Conservation (phyloP, 2,329 filamentous ascomycete genomes). For the Exophiala xenobiotica region DNA sequence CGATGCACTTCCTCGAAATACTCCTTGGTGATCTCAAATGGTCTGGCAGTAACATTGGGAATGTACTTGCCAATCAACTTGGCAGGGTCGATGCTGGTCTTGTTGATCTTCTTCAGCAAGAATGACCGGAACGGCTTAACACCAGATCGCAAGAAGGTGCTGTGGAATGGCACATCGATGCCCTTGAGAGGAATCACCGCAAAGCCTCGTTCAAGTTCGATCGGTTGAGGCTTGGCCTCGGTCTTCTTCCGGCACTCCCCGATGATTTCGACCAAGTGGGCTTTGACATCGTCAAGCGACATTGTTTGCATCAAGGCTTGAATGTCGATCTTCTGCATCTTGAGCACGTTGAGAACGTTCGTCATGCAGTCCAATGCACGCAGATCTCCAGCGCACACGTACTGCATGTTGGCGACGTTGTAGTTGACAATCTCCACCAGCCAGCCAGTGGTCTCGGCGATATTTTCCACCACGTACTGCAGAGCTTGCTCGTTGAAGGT, state of each 20-base stretch:
- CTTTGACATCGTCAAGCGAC: slow-evolving; percentile 87
- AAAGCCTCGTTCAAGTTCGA: slow-evolving; percentile 91
- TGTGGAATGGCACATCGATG: slow-evolving; percentile 97
- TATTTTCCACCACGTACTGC: slow-evolving; percentile 94
- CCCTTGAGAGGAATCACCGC: slow-evolving; percentile 95
- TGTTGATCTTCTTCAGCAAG: slow-evolving; percentile 99
- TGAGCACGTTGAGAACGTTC: slow-evolving; percentile 90
- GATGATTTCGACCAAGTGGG: slow-evolving; percentile 87
- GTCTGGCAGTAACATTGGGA: slow-evolving; percentile 93
- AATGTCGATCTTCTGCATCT: slow-evolving; percentile 96
- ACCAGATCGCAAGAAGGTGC: slow-evolving; percentile 93
- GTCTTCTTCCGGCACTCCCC: slow-evolving; percentile 83
- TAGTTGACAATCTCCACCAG: slow-evolving; percentile 99
- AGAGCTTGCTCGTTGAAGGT: slow-evolving; percentile 98
- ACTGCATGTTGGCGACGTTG: slow-evolving; percentile 70
- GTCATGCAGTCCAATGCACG: slow-evolving; percentile 66
- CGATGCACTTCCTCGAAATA: slow-evolving; percentile 99
- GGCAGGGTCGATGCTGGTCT: slow-evolving; percentile 94
- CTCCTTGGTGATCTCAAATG: slow-evolving; percentile 94
- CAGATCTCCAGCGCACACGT: slow-evolving; percentile 66
- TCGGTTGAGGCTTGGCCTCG: slow-evolving; percentile 78
- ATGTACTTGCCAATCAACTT: slow-evolving; percentile 99
- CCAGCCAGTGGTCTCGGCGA: slow-evolving; percentile 91
- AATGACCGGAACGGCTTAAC: slow-evolving; percentile 99
- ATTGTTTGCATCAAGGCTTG: slow-evolving; percentile 84